Percentiles rank a stretch among this genome's conserved stretches.
phyloP scores from a whole-genome alignment of 371 early-diverging fungal species.

The Mucor velutinosus region DNA sequence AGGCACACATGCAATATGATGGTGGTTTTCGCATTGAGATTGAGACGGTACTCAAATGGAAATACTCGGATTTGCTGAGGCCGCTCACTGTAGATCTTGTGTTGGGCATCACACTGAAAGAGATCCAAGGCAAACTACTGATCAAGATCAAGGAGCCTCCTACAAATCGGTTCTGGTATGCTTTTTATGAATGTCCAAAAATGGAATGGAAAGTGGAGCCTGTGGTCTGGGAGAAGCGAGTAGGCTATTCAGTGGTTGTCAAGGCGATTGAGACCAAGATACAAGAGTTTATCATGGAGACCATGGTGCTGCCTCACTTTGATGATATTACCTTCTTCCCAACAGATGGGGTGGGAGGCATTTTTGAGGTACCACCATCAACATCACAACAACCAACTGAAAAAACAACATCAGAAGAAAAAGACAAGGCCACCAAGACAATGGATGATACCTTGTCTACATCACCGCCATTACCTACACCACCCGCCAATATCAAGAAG shows the following conservation, averaged over 20 bases:
- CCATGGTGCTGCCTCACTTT: constrained; percentile 88
- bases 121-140: constrained; percentile 75
- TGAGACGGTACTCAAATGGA: constrained; percentile 65
- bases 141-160: constrained; percentile 85
- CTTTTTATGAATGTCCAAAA: constrained; percentile 80
- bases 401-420: not conserved
- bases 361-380: constrained; percentile 38
- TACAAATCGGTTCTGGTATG: constrained; percentile 89
- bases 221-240: constrained; percentile 81
- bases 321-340: constrained; percentile 88
- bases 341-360: constrained; percentile 65
- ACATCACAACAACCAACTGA: not conserved
- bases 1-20: constrained; percentile 78
- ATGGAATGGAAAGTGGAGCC: constrained; percentile 86
- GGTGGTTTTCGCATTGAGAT: constrained; percentile 78
- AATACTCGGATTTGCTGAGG: constrained; percentile 53
- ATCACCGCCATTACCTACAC: not conserved
- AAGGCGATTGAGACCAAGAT: constrained; percentile 85
- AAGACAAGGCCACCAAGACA: not conserved
- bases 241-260: constrained; percentile 79
- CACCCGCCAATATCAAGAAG: not conserved
- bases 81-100: constrained; percentile 79
- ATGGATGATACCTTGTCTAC: not conserved
- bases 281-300: constrained; percentile 78
- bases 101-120: constrained; percentile 72